Evolutionary conservation across 305 asterid species (phyloP).

Genomic region (Fraxinus xanthoxyloides): DNA sequence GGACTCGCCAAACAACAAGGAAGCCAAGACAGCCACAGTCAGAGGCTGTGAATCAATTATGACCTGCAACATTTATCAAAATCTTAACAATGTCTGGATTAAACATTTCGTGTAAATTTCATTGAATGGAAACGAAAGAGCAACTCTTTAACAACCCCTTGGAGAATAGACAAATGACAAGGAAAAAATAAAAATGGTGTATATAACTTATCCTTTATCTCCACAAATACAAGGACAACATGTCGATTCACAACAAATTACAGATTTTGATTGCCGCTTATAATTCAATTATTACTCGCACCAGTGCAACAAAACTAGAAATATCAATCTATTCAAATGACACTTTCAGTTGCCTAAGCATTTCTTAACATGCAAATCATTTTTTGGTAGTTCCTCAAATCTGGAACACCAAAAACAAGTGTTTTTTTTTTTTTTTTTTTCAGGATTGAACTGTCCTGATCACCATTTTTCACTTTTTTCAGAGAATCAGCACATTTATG

Average conservation of each 20-base stretch:
- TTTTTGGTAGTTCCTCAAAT: neutral
- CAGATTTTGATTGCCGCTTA: neutral
- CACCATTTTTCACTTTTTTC: neutral
- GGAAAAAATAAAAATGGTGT: neutral
- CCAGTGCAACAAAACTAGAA: neutral
- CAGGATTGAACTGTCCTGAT: neutral
- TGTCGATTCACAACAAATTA: neutral
- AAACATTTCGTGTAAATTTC: neutral
- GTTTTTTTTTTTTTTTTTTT: neutral
- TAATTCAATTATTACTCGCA: neutral
- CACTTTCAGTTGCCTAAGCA: neutral
- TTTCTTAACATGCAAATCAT: neutral
- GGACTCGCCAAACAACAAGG: constrained; percentile 82
- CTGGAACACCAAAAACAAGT: neutral
- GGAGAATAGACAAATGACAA: constrained; percentile 1
- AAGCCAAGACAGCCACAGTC: constrained; percentile 89
- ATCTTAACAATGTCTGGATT: constrained; percentile 17
- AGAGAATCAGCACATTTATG: neutral
- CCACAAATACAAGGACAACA: constrained; percentile 8
- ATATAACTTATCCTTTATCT: constrained; percentile 5
- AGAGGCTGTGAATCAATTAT: constrained; percentile 97
- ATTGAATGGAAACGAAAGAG: neutral
- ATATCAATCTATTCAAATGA: neutral
- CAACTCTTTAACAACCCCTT: constrained; percentile 4
- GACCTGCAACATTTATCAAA: constrained; percentile 55